phyloP scores from a whole-genome alignment of 2,329 filamentous ascomycete genomes.

The Arthrobotrys megalospora region DNA sequence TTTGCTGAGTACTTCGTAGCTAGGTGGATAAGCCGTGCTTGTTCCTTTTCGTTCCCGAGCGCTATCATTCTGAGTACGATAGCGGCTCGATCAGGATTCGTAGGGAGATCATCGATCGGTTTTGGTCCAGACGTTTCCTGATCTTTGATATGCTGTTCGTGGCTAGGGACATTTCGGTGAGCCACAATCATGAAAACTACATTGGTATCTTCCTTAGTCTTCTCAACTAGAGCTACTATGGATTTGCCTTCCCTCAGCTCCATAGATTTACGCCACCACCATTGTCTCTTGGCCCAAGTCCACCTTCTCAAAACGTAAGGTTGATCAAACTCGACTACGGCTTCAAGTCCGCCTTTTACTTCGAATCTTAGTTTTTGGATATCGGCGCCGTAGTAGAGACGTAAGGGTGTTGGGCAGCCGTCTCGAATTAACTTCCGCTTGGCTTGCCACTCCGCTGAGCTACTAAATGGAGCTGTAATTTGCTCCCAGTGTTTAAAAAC shows the following conservation, averaged over 20 bases:
- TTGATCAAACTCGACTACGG: conserved; percentile 52
- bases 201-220: conserved; percentile 55
- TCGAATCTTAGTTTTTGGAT: conserved; percentile 44
- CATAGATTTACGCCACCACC: conserved; percentile 51
- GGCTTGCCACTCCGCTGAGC: conserved; percentile 26
- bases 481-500: conserved; percentile 32
- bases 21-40: conserved; percentile 27
- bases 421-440: conserved; percentile 49
- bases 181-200: conserved; percentile 63
- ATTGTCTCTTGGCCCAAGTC: conserved; percentile 36
- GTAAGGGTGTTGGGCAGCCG: conserved; percentile 36
- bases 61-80: conserved; percentile 46
- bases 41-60: conserved; percentile 30
- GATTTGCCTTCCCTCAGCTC: conserved; percentile 61
- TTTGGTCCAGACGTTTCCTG: background rate
- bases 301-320: conserved; percentile 30
- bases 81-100: conserved; percentile 63
- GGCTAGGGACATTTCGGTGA: conserved; percentile 57
- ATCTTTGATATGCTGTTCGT: conserved; percentile 13
- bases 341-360: conserved; percentile 35
- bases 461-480: conserved; percentile 16
- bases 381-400: conserved; percentile 32
- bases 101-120: conserved; percentile 54
- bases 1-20: conserved; percentile 24
- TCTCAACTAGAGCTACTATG: conserved; percentile 48